Base-by-base conservation (phyloP, 345 rosid genomes). In the Eucalyptus curtisii region DNA sequence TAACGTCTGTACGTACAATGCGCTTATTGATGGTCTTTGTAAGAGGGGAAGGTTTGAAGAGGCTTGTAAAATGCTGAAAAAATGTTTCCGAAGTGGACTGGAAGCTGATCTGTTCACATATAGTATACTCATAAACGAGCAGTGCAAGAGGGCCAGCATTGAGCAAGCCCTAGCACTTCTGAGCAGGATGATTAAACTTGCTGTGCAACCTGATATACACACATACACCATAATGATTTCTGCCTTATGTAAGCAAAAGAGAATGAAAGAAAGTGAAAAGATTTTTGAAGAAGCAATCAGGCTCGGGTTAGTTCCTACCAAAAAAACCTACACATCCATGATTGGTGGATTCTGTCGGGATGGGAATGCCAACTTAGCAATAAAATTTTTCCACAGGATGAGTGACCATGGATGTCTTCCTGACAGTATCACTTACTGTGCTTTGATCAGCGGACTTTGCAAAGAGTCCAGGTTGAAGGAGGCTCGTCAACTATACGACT, bases 321-420 rank as follows among this genome's bases (percentile, higher is more conserved):
- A 96, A 91, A 96, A 97, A 94, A 97, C 99, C 24, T 97, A 93
- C 90, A 96, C 99, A 8, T 96, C 99, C 30, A 93, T 96, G 96
- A 93, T 97, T 14, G 90, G 97, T 53, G 99, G 99, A 59, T 94
- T 93, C 89, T 93, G 96, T 89, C 92, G 94, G 61, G 95, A 90
- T 87, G 95, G 96, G 64, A 91, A 93, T 89, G 88, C 93, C 31
- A 92, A 87, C 86, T 64, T 89, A 52, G 98, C 96, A 48, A 14
- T 94, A 55, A 93, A 91, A 64, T 84, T 92, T 91, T 94, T 96
- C 93, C 92, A 87, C 61, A 94, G 89, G 89, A 97, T 97, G 99
- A 91, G 88, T 45, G 90, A 90, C 66, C 91, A 92, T 89, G 93
- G 96, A 59, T 95, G 97, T 87, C 90, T 88, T 49, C 96, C 97